A percentile compares a stretch with the other conserved stretches of the same genome.
These are phyloP conservation scores for Monosporascus sp. DNA, from an alignment of 2,329 filamentous ascomycete genomes.

Conservation along the genomic window DNA sequence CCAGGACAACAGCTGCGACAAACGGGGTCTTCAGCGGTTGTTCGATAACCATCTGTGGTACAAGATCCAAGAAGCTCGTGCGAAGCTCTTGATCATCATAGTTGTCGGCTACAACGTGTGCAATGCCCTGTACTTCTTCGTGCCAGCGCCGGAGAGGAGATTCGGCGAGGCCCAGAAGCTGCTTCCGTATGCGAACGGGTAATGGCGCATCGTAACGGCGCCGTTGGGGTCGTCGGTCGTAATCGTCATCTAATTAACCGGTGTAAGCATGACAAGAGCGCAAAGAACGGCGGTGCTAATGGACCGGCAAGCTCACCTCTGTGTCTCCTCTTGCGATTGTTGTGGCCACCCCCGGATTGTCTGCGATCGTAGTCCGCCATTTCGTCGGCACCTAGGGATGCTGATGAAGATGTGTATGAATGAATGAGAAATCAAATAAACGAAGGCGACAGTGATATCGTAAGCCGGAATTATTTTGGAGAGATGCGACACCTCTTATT, in stretches of 20 bases:
- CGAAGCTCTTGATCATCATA: constrained; percentile 80
- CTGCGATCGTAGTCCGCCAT: constrained; percentile 58
- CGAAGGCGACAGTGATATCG: not conserved
- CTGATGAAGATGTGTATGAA: constrained; percentile 3
- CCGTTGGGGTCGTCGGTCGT: constrained; percentile 68
- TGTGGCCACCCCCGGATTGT: constrained; percentile 42
- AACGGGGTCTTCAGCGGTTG: constrained; percentile 99
- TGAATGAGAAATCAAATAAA: constrained; percentile 1
- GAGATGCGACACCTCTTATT: no score
- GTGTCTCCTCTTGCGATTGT: constrained; percentile 72
- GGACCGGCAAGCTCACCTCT: constrained; percentile 56
- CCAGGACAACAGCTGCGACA: constrained; percentile 75
- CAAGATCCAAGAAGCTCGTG: constrained; percentile 66
- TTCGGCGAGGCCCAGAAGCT: constrained; percentile 76
- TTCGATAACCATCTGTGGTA: constrained; percentile 74
- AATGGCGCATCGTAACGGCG: constrained; percentile 69
- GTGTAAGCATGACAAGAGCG: constrained; percentile 24
- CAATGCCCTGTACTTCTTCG: constrained; percentile 72
- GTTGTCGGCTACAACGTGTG: constrained; percentile 73
- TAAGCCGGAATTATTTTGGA: no score
- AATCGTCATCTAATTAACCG: constrained; percentile 57
- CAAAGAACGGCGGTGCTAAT: not conserved
- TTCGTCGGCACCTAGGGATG: constrained; percentile 6
- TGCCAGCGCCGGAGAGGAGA: constrained; percentile 73
- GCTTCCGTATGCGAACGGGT: constrained; percentile 67